Evolutionary conservation across 768 basidiomycete species (phyloP), one percentile per base, ranked within the genome.

Genomic region (Boletus reticulatus): DNA sequence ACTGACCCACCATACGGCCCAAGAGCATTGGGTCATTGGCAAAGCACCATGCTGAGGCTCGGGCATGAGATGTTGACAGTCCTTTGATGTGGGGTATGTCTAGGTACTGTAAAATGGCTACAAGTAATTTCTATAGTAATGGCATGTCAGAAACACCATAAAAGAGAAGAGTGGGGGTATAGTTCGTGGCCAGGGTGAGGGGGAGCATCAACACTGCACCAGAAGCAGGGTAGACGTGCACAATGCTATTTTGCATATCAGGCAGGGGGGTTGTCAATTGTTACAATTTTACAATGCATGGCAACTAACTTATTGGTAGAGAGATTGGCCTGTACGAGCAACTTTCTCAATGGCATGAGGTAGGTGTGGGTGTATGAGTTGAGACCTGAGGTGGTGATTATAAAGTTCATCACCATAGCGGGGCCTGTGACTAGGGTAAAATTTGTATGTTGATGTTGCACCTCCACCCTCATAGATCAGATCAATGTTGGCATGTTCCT

Each of bases 151-250:
- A 82, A 27, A 96, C 96, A 48, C 95, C 95, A 61, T 95, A 98
- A 73, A 98, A 95, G 43, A 98, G 64, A 43, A 97, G 68, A 0
- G 92, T 92, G 0, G 88, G 91, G 0, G 79, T 83, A 69, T 91
- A 98, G 67, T 91, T 88, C 75, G 96, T 97, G 24, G 79, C 87
- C 6, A 89, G 88, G 2, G 91, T 95, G 17, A 98, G 79, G 9
- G 95, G 95, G 0, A 98, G 80, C 88, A 98, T 92, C 39, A 88
- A 89, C 3, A 80, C 81, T 0, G 88, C 95, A 34, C 91, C 93
- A 9, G 93, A 93, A 0, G 89, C 95, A 10, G 94, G 94, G 66
- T 95, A 95, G 6, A 92, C 89, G 31, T 93, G 87, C 20, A 82
- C 84, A 43, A 95, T 84, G 44, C 78, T 73, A 29, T 77, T 76